A percentile compares a stretch with the other conserved stretches of the same genome.
These are phyloP conservation scores for Daldinia decipiens DNA, from an alignment of 495 filamentous ascomycete genomes.

Conservation along the genomic window DNA sequence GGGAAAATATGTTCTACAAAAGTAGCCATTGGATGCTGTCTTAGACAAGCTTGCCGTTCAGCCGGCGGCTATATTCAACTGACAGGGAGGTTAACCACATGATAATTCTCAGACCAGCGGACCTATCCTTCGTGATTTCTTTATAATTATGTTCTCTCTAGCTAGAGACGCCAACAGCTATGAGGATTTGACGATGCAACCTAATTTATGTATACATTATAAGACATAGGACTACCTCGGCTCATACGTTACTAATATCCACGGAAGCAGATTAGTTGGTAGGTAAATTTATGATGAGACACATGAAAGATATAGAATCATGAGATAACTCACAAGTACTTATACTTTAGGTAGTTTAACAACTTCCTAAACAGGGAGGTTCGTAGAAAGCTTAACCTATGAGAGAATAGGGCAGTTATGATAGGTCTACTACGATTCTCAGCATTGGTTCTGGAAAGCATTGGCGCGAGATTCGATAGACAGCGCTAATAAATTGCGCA, in stretches of 20 bases:
- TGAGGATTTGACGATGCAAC: neutral
- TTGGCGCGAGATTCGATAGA: too few relatives aligned
- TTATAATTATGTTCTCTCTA: neutral
- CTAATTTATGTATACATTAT: neutral
- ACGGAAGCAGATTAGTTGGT: neutral
- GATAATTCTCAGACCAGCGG: neutral
- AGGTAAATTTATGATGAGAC: neutral
- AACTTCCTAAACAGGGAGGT: conserved; percentile 3
- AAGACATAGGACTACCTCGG: neutral
- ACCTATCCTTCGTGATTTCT: neutral
- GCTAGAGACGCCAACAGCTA: neutral
- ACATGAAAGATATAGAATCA: neutral
- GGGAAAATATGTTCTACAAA: conserved; percentile 10
- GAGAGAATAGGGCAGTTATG: neutral
- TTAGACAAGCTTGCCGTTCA: conserved; percentile 26
- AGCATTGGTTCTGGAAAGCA: neutral
- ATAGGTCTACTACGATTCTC: neutral
- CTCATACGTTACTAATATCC: neutral
- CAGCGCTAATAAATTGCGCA: neutral
- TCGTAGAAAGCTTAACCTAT: neutral
- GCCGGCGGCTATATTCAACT: conserved; percentile 36
- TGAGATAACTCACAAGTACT: neutral
- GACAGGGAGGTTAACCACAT: conserved; percentile 2
- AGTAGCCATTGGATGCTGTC: conserved; percentile 9
- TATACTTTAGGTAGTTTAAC: neutral